Percentiles rank a stretch among this genome's conserved stretches.
Evolutionary conservation across 345 rosid genomes (phyloP).

Genomic region (Heritiera fomes): DNA sequence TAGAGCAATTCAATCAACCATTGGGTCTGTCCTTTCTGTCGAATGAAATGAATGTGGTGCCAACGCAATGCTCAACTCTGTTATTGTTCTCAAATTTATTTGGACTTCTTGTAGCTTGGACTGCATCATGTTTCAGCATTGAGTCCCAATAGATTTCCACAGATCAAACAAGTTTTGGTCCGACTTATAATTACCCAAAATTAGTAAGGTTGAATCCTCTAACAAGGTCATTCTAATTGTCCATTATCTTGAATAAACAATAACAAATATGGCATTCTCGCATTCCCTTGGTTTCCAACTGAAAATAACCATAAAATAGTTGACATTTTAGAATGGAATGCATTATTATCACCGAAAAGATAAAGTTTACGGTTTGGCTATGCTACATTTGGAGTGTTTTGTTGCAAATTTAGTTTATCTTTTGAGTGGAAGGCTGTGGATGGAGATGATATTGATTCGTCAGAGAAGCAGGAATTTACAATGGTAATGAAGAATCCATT

Average conservation of each 20-base stretch:
- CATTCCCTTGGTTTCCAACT: too few relatives aligned
- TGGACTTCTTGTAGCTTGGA: not conserved
- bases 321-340: too few relatives aligned
- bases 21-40: not conserved
- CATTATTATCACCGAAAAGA: too few relatives aligned
- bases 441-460: constrained; percentile 27
- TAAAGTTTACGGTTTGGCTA: constrained; percentile 16
- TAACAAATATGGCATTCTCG: too few relatives aligned
- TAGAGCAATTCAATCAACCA: not conserved
- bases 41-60: not conserved
- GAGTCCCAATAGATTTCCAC: not conserved
- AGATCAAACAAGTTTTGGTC: too few relatives aligned
- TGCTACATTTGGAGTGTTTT: constrained; percentile 39
- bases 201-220: too few relatives aligned
- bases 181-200: too few relatives aligned
- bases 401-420: constrained; percentile 36
- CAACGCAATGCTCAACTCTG: not conserved
- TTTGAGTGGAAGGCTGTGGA: constrained; percentile 33
- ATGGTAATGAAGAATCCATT: constrained; percentile 10
- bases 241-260: too few relatives aligned
- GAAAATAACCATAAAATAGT: too few relatives aligned
- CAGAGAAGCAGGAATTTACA: constrained; percentile 33
- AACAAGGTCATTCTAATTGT: too few relatives aligned
- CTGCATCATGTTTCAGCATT: not conserved
- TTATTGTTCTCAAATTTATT: too few relatives aligned